phyloP scores from a whole-genome alignment of 768 basidiomycete species.

The Bullera alba region DNA sequence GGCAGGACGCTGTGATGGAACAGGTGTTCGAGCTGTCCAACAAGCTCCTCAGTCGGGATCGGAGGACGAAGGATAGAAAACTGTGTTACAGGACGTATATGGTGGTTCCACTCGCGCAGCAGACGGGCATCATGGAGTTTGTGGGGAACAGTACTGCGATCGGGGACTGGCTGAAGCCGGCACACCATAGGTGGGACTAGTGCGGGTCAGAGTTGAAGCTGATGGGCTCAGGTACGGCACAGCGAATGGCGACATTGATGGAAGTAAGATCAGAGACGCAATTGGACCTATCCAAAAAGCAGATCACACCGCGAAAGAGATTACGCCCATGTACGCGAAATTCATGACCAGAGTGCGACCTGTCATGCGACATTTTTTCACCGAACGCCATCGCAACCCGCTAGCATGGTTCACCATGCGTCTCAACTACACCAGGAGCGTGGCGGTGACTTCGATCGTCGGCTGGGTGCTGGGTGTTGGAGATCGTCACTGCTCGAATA shows the following conservation, averaged over 20 bases:
- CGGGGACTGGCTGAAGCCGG: constrained; percentile 55
- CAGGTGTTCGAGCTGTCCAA: constrained; percentile 93
- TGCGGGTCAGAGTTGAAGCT: neutral
- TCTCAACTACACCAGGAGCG: constrained; percentile 80
- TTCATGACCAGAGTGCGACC: constrained; percentile 58
- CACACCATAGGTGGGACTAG: constrained; percentile 52
- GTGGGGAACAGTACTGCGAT: constrained; percentile 71
- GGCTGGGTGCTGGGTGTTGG: constrained; percentile 88
- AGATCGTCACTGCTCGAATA: constrained; percentile 86
- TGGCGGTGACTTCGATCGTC: constrained; percentile 87
- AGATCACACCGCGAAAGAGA: constrained; percentile 15
- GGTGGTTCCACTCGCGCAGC: constrained; percentile 72
- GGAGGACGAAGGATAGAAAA: constrained; percentile 65
- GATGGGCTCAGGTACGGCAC: neutral
- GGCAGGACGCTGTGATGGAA: constrained; percentile 98
- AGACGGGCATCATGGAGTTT: constrained; percentile 84
- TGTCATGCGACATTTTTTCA: constrained; percentile 91
- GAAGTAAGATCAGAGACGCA: constrained; percentile 35
- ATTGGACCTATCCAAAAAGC: constrained; percentile 43
- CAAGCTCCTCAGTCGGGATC: constrained; percentile 62
- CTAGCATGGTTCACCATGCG: constrained; percentile 88
- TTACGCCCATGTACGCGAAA: constrained; percentile 41
- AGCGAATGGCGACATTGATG: neutral
- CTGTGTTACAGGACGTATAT: constrained; percentile 77
- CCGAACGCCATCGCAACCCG: constrained; percentile 77